phyloP scores from a whole-genome alignment of 2,329 filamentous ascomycete species.

The Verticillium nonalfalfae region DNA sequence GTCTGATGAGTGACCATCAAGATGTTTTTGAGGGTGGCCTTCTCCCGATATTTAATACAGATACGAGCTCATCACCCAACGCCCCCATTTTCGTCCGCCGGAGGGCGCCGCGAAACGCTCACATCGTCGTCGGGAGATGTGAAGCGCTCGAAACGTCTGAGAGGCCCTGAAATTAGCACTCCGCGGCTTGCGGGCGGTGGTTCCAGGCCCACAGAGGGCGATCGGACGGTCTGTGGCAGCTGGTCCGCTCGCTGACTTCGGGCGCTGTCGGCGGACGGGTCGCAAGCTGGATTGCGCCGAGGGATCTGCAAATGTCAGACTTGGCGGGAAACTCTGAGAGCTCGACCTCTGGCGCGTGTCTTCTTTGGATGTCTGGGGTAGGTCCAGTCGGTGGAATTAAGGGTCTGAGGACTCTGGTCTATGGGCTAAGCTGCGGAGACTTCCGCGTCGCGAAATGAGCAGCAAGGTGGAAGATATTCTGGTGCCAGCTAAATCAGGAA shows the following conservation, averaged over 20 bases:
- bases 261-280: not conserved
- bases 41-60: not conserved
- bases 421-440: not conserved
- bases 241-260: not conserved
- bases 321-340: not conserved
- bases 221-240: not conserved
- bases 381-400: not conserved
- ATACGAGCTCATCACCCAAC: not conserved
- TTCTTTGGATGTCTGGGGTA: not conserved
- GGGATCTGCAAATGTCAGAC: not conserved
- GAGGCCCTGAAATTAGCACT: not conserved
- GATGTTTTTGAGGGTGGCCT: not conserved
- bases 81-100: not conserved
- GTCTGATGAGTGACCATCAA: not conserved
- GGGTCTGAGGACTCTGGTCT: not conserved
- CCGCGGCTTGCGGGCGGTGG: not conserved
- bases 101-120: not conserved
- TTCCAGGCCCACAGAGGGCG: not conserved
- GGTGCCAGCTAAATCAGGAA: not conserved
- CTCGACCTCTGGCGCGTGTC: not conserved
- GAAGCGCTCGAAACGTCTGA: not conserved
- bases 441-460: not conserved
- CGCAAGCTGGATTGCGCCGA: not conserved
- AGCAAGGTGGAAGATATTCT: too few species aligned
- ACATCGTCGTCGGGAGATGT: not conserved